Conservation (phyloP, 257 asterid species). For the Solanum etuberosum region DNA sequence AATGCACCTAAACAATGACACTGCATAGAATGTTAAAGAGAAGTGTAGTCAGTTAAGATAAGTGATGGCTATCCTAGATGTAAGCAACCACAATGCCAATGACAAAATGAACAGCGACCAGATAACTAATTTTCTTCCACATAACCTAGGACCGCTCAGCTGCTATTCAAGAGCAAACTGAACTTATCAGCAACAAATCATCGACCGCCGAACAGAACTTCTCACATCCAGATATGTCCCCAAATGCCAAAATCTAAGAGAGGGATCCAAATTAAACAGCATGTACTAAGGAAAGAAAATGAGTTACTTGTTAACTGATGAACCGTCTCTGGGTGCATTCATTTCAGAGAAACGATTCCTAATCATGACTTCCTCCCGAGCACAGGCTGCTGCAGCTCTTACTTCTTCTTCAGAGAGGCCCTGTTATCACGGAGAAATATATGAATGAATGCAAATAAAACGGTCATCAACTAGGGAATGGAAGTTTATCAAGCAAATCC, state of each 20-base stretch:
- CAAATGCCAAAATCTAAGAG: background rate
- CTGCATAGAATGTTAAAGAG: background rate
- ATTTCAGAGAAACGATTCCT: conserved; percentile 96
- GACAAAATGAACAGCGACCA: background rate
- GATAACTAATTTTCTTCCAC: background rate
- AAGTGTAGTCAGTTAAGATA: background rate
- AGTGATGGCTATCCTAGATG: background rate
- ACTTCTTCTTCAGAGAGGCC: conserved; percentile 99
- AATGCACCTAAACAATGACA: background rate
- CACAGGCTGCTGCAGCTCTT: conserved; percentile 94
- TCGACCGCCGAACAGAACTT: background rate
- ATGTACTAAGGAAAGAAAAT: background rate
- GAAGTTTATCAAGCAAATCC: background rate
- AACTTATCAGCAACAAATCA: background rate
- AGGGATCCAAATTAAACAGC: background rate
- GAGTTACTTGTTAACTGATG: conserved; percentile 86
- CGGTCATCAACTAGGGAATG: background rate
- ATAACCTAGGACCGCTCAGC: background rate
- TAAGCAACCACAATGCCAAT: background rate
- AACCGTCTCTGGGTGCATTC: conserved; percentile 89
- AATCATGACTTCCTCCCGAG: conserved; percentile 96
- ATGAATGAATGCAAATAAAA: conserved; percentile 1
- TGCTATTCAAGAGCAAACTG: background rate
- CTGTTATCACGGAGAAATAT: conserved; percentile 25
- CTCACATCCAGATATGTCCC: background rate